Base-by-base conservation (phyloP, 768 basidiomycete genomes). In the Suillus brevipes region DNA sequence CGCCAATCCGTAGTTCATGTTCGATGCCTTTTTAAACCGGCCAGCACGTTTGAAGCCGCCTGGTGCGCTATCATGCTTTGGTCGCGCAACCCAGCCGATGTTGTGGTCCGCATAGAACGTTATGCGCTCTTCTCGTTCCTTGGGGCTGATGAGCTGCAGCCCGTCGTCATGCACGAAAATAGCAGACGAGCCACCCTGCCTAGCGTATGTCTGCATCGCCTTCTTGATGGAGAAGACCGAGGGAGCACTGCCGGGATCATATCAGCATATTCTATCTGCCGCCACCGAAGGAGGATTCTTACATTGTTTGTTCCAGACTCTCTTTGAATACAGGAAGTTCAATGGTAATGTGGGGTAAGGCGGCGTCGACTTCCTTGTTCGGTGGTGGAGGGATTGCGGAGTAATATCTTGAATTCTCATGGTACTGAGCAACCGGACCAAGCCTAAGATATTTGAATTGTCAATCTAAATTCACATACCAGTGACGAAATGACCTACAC, bases 311-410 rank as follows among this genome's bases (percentile, higher is more conserved):
- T 64, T 87, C 86, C 61, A 94, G 76, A 70, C 88, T 90, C 70
- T 94, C 91, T 73, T 93, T 95, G 78, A 92, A 95, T 8, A 95
- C 94, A 0, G 94, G 94, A 76, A 95, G 82, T 75, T 94, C 90
- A 62, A 95, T 80, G 8, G 90, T 89, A 42, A 93, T 82, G 71
- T 92, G 91, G 10, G 91, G 91, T 36, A 93, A 79, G 38, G 79
- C 81, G 12, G 79, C 70, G 69, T 91, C 90, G 53, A 92, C 81
- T 12, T 84, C 86, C 47, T 82, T 81, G 72, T 89, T 87, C 2
- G 87, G 78, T 18, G 76, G 78, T 6, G 91, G 89, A 42, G 81
- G 81, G 61, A 86, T 72, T 8, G 91, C 90, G 28, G 91, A 92
- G 73, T 92, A 95, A 76, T 90, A 95, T 59, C 81, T 85, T 0